A percentile compares a stretch with the other conserved stretches of the same genome.
These are phyloP conservation scores for Aspergillus steynii DNA, from an alignment of 495 filamentous ascomycete species.

Conservation along the genomic window DNA sequence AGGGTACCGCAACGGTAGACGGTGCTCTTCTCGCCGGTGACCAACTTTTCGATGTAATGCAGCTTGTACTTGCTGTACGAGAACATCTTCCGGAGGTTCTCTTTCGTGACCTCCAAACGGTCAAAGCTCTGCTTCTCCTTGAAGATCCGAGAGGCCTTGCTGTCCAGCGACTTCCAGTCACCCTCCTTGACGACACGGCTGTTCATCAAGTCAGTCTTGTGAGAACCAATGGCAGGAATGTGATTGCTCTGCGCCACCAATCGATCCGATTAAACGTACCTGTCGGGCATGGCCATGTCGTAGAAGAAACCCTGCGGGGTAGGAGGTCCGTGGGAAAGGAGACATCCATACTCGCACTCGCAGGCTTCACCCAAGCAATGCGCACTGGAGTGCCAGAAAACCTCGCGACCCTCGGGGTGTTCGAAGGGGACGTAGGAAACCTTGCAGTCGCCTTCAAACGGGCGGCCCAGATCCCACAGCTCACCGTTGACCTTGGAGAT, in stretches of 20 bases:
- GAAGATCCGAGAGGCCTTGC: constrained; percentile 70
- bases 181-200: constrained; percentile 65
- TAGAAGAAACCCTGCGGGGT: constrained; percentile 96
- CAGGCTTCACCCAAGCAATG: constrained; percentile 93
- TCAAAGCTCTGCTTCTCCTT: constrained; percentile 98
- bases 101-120: constrained; percentile 82
- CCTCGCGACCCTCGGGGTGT: constrained; percentile 76
- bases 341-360: constrained; percentile 85
- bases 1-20: constrained; percentile 86
- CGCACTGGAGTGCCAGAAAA: constrained; percentile 93
- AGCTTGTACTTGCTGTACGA: constrained; percentile 94
- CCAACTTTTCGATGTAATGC: constrained; percentile 91
- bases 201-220: constrained; percentile 16
- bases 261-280: constrained; percentile 32
- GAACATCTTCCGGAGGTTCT: constrained; percentile 94
- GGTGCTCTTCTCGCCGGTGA: constrained; percentile 87
- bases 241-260: background rate
- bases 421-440: constrained; percentile 83
- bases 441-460: constrained; percentile 73
- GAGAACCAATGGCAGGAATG: background rate
- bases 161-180: constrained; percentile 82
- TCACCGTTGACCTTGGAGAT: constrained; percentile 80
- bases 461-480: constrained; percentile 90
- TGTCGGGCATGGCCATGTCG: constrained; percentile 85
- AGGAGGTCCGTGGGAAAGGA: constrained; percentile 89